phyloP scores from a whole-genome alignment of 805 yeast species.

The Phaffomyces opuntiae region DNA sequence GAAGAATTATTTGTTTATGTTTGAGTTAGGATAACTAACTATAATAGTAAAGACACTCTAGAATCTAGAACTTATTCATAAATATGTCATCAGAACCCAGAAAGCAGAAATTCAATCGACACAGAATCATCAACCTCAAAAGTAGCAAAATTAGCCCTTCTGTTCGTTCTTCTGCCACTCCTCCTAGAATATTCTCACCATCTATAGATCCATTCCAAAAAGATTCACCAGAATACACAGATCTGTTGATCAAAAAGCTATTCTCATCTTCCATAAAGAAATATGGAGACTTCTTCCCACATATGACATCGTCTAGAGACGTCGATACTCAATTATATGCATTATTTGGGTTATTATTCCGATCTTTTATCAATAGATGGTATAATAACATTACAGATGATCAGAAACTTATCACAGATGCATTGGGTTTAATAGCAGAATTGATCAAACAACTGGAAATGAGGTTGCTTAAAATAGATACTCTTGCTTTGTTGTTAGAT shows the following conservation, averaged over 20 bases:
- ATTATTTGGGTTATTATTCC: conserved; percentile 37
- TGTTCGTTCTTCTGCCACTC: background rate
- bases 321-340: conserved; percentile 42
- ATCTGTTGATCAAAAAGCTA: conserved; percentile 17
- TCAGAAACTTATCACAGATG: conserved; percentile 34
- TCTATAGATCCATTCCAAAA: conserved; percentile 3
- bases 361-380: conserved; percentile 42
- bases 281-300: conserved; percentile 27
- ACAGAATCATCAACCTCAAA: background rate
- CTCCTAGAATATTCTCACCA: background rate
- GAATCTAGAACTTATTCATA: too few relatives aligned
- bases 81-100: conserved; percentile 3
- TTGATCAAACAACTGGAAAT: conserved; percentile 32
- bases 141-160: background rate
- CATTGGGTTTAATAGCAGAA: conserved; percentile 33
- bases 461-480: conserved; percentile 26
- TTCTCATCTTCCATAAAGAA: conserved; percentile 8
- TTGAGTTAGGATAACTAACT: too few relatives aligned
- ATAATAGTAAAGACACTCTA: background rate
- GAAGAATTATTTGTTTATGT: too few relatives aligned
- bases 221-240: conserved; percentile 22
- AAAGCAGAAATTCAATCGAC: conserved; percentile 2
- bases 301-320: conserved; percentile 30
- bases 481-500: conserved; percentile 34
- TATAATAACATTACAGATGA: conserved; percentile 35